Base-by-base conservation (phyloP, 2,329 filamentous ascomycete genomes). In the Conoideocrella luteorostrata region DNA sequence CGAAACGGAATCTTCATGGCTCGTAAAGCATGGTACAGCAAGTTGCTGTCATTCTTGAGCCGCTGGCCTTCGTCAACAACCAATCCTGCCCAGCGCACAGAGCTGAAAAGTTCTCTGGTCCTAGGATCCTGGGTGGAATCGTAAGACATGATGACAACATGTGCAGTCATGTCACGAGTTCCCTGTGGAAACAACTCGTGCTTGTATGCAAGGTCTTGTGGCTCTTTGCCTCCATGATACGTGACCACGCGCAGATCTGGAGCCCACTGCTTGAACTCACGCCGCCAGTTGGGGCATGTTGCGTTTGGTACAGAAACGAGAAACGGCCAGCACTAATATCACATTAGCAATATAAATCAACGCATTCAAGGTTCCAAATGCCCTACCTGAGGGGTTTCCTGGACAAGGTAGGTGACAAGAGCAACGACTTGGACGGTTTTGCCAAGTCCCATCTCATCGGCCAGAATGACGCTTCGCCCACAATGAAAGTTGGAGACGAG, bases 371-470 rank as follows among this genome's bases (percentile, higher is more conserved):
- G 5, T 11, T 7, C 12, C 12, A 32, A 11, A 17, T 9, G 15
- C 18, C 53, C 52, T 57, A 66, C 66, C 52, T 78, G 69, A 5
- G 80, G 80, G n/a, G 65, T 65, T 41, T 82, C 75, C 48, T 84
- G 74, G 20, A 84, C 74, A 29, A 97, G 66, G 1, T 84, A 82
- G 2, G 86, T 81, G 47, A 97, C 75, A 49, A 95, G 78, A 3
- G 83, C 80, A 47, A 97, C 86, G 41, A 96, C 82, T 60, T 98
- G 93, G 24, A 98, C 88, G 0, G 93, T 98, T 69, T 98, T 98
- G 24, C 93, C 93, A 2, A 98, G 77, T 32, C 93, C 93, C 93
- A 98, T 98, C 60, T 98, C 93, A 58, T 98, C 93, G 0, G 93
- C 93, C 6, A 97, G 76, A 46, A 97, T 91, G 22, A 89, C 86